Evolutionary conservation across 73 alveolate genomes (phyloP).

Genomic region (Effrenium voratum): DNA sequence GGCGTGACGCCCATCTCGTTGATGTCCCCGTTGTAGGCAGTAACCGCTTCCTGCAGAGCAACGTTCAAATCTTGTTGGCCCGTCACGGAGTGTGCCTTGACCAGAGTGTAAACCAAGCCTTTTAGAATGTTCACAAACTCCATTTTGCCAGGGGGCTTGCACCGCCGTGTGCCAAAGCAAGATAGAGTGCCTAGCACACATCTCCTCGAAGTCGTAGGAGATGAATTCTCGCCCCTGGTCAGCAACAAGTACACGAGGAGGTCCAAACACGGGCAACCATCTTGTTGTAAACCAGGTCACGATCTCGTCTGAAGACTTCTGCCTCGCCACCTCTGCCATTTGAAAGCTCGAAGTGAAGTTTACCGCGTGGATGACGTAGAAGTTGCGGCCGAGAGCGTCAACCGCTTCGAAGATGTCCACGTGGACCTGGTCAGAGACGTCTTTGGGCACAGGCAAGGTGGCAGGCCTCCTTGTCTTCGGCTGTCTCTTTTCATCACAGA

Average conservation of each 20-base stretch:
- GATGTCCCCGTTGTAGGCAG: too few relatives aligned
- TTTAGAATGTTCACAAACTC: background rate
- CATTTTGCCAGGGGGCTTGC: conserved; percentile 34
- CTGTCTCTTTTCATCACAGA: background rate
- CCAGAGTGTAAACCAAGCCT: background rate
- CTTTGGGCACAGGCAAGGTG: background rate
- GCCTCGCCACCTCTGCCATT: background rate
- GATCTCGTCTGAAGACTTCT: background rate
- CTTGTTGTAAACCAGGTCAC: background rate
- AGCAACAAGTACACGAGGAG: background rate
- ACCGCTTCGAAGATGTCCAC: background rate
- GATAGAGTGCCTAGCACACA: background rate
- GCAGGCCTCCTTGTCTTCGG: background rate
- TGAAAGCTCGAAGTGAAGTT: background rate
- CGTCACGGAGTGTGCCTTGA: background rate
- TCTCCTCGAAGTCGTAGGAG: background rate
- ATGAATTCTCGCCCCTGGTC: conserved; percentile 34
- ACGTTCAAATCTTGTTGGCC: background rate
- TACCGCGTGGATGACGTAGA: background rate
- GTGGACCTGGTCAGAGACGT: conserved; percentile 5
- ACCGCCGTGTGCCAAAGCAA: background rate
- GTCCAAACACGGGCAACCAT: background rate
- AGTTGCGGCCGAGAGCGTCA: background rate
- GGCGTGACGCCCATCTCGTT: too few relatives aligned
- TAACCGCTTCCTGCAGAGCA: background rate